Base-by-base conservation (phyloP, 306 rosid genomes). In the Cicer bijugum region DNA sequence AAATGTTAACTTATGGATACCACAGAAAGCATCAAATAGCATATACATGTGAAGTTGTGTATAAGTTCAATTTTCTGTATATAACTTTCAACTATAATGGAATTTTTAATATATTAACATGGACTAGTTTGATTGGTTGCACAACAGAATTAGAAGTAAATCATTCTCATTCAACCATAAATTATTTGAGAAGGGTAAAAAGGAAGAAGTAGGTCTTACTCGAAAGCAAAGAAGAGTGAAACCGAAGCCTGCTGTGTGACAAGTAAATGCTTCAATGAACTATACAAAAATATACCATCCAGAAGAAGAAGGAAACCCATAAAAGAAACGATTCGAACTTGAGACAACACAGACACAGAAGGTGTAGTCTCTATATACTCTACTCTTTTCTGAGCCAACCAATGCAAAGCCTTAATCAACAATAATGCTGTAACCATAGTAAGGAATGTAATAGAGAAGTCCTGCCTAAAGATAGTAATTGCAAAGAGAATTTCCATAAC, bases 351-450 rank as follows among this genome's bases (percentile, higher is more conserved):
- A 37, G 99, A 83, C 12, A 91, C 96, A 0, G 99, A 69, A 16
- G 99, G 99, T 76, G 99, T 91, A 60, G 99, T 95, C 85, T 95
- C 99, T 7, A 95, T 90, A 82, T 95, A 95, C 85, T 95, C 99
- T 4, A 95, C 99, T 76, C 99, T 88, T 84, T 95, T 95, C 77
- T 95, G 99, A 68, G 92, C 99, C 86, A 95, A 81, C 99, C 99
- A 95, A 82, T 91, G 99, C 85, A 95, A 73, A 48, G 97, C 96
- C 88, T 95, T 95, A 71, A 95, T 90, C 55, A 92, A 80, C 80
- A 95, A 79, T 55, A 95, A 75, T 6, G 93, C 91, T 0, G 99
- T 91, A 28, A 95, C 99, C 96, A 90, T 91, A 0, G 92, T 96
- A 80, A 95, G 92, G 60, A 95, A 95, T 0, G 93, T 82, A 58